Conservation (phyloP, 768 basidiomycete genomes). For the Pisolithus albus region DNA sequence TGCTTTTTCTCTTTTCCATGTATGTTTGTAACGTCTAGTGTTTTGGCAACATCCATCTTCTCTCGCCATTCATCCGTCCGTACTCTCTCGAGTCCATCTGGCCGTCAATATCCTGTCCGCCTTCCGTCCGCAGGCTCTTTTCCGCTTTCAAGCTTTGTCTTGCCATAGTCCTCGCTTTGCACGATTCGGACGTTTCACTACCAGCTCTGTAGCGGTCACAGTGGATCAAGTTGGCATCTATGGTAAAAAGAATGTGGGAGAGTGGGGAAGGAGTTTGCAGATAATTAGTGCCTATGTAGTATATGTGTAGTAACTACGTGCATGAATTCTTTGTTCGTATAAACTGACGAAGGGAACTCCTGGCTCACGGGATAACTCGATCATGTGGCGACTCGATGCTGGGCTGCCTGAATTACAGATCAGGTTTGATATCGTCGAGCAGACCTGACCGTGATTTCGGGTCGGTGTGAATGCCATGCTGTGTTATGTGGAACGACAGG, state of each 20-base stretch:
- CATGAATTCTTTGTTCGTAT: no score
- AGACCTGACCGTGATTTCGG: no score
- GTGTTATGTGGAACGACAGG: no score
- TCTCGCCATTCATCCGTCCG: neutral
- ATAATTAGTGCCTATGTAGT: neutral
- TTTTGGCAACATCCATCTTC: neutral
- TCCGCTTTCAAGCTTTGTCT: neutral
- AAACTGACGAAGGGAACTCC: no score
- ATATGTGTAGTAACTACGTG: no score
- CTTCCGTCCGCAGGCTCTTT: neutral
- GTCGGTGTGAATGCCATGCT: no score
- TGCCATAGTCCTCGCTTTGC: neutral
- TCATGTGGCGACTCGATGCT: no score
- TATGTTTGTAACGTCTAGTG: conserved; percentile 25
- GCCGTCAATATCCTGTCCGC: neutral
- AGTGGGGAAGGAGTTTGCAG: neutral
- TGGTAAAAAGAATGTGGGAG: neutral
- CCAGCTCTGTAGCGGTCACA: neutral
- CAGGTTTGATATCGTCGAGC: no score
- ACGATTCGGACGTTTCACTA: neutral
- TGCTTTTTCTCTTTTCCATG: conserved; percentile 13
- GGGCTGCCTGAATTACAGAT: no score
- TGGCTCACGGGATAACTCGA: no score
- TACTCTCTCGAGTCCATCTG: neutral
- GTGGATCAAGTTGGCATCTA: neutral